Base-by-base conservation (phyloP, 176 grass and related monocot species). In the Luzula sylvatica region DNA sequence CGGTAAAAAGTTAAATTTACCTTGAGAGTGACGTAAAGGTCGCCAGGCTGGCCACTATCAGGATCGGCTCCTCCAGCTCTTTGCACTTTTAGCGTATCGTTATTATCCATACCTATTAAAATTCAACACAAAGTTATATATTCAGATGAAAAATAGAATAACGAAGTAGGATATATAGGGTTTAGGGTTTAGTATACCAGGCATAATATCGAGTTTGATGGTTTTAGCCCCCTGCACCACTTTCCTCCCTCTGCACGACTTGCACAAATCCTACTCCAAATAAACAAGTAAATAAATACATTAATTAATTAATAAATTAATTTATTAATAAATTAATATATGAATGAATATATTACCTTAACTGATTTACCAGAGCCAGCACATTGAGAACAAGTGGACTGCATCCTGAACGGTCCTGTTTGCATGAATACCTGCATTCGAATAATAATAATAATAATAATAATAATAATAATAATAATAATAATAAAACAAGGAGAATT, bases 11-110 rank as follows among this genome's bases (percentile, higher is more conserved):
- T n/a, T 35, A 35, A 35, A 39, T 59, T 55, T 50, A 96, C 92
- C 74, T 75, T 82, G 25, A 96, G 12, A 29, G 78, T 82, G 38
- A 96, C 81, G 86, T 76, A 86, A 79, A 96, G 85, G 76, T 96
- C 92, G 67, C 85, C 85, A 60, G 75, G 55, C 29, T 72, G 75
- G 50, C 70, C 51, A 56, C 85, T 73, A 26, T 90, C 85, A 56
- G 92, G 72, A 76, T 96, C 92, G 13, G 81, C 75, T 15, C 82
- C 85, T 60, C 92, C 92, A 71, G 74, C 75, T 80, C 85, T 79
- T 57, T 58, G 57, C 50, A 96, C 51, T 72, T 89, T 90, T 16
- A 90, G 58, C 63, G 52, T 74, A 46, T 96, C 92, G 63, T 79
- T 66, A 0, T 86, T 64, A 74, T 96, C 92, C 20, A 80, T 65